Conservation (phyloP, 2,329 filamentous ascomycete species). For the Apiospora aurea region DNA sequence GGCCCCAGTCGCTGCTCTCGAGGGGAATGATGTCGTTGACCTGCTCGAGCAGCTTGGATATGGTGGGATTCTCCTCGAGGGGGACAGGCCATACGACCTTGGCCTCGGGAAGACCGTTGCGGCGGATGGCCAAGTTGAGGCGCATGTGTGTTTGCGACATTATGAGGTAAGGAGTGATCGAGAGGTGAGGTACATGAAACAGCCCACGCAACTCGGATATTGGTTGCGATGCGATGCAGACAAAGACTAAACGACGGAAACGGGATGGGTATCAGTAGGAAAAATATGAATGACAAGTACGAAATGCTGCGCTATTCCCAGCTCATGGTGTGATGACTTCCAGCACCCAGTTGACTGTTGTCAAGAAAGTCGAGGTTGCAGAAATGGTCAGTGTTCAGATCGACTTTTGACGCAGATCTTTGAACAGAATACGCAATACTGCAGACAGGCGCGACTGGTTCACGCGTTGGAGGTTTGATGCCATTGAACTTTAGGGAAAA, state of each 20-base stretch:
- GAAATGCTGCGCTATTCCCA: not conserved
- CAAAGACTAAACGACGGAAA: not conserved
- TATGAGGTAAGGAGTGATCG: not conserved
- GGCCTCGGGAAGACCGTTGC: constrained; percentile 75
- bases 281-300: not conserved
- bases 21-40: constrained; percentile 84
- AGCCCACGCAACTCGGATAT: not conserved
- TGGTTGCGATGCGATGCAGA: constrained; percentile 7
- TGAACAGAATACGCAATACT: not conserved
- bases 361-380: not conserved
- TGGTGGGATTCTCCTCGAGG: constrained; percentile 66
- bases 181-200: not conserved
- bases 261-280: not conserved
- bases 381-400: not conserved
- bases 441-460: constrained; percentile 9
- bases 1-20: constrained; percentile 80
- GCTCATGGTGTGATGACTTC: not conserved
- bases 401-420: not conserved
- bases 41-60: constrained; percentile 78
- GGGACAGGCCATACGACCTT: constrained; percentile 75
- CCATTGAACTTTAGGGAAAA: not conserved
- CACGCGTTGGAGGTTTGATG: constrained; percentile 16
- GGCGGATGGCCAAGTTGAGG: constrained; percentile 74
- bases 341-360: not conserved
- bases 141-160: constrained; percentile 58